phyloP scores from a whole-genome alignment of 2,329 filamentous ascomycete genomes.

The Fusarium coffeatum region DNA sequence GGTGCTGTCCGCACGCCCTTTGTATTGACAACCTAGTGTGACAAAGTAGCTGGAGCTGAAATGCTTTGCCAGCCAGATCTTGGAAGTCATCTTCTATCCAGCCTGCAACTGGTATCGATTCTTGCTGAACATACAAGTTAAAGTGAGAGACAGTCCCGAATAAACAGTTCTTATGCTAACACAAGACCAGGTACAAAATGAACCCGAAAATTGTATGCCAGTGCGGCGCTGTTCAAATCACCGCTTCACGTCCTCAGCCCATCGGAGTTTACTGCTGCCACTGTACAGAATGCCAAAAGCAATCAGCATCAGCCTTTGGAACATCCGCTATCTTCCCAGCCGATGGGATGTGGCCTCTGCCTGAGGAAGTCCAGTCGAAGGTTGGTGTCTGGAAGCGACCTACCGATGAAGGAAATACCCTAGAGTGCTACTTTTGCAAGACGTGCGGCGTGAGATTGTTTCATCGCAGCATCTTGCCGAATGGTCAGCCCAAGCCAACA shows the following conservation, averaged over 20 bases:
- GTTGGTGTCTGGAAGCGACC: constrained; percentile 54
- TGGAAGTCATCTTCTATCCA: not conserved
- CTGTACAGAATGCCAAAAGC: constrained; percentile 59
- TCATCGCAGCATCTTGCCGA: constrained; percentile 55
- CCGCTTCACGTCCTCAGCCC: constrained; percentile 51
- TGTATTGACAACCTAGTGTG: constrained; percentile 4
- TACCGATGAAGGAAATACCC: constrained; percentile 55
- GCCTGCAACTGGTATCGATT: not conserved
- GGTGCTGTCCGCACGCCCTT: constrained; percentile 10
- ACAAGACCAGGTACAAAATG: constrained; percentile 15
- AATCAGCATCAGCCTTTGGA: constrained; percentile 60
- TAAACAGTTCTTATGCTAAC: not conserved
- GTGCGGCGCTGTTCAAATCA: constrained; percentile 54
- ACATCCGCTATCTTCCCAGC: constrained; percentile 58
- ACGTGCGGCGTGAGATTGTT: constrained; percentile 60
- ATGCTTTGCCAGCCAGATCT: not conserved
- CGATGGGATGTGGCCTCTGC: constrained; percentile 55
- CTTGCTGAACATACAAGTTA: not conserved
- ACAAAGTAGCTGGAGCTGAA: not conserved
- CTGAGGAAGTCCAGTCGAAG: constrained; percentile 47
- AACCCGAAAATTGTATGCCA: constrained; percentile 52
- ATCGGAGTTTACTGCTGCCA: constrained; percentile 58
- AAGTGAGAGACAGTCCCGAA: not conserved
- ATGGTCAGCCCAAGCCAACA: constrained; percentile 53
- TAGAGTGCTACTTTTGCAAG: constrained; percentile 58